Evolutionary conservation across 805 yeast genomes (phyloP), one percentile per base, ranked within the genome.

Genomic region (Metschnikowia kofuensis): DNA sequence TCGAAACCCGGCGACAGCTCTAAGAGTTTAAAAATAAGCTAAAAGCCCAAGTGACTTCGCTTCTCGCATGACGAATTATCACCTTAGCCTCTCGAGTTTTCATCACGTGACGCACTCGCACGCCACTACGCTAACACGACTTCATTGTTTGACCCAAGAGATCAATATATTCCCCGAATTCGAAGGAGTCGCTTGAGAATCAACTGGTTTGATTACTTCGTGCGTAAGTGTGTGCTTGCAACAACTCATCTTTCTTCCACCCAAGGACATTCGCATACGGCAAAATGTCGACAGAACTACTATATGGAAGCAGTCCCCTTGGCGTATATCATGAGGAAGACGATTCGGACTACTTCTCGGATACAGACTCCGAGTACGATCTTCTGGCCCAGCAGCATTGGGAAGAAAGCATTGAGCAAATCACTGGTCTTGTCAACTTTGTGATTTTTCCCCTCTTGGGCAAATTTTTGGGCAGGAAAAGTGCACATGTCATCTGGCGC

Each of bases 371-470:
- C 11, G 59, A 60, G 14, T 60, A 60, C 48, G 62, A 58, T 35
- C 55, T 72, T 44, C 66, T 79, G 34, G 84, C 88, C 1, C 87
- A 84, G 56, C 75, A 80, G 54, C 89, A 85, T 57, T 85, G 90
- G 90, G 87, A 85, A 45, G 87, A 83, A 56, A 82, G 85, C 34
- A 52, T 85, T 42, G 67, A 69, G 40, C 90, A 85, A 62, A 60
- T 86, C 48, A 74, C 73, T 36, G 78, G 78, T n/a, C 72, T 84
- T 34, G 64, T 84, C 32, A 79, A 77, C 47, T 74, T 82, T 64
- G 80, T 86, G 12, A 57, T 85, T 34, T 68, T 85, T 45, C 94
- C 94, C 2, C 60, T 85, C 50, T 57, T 83, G 15, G 91, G 91
- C 4, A 84, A 83, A 62, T 73, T 80, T 38, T 53, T 85, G 41